phyloP scores from a whole-genome alignment of 2,329 filamentous ascomycete genomes.

The Zymoseptoria ardabiliae region DNA sequence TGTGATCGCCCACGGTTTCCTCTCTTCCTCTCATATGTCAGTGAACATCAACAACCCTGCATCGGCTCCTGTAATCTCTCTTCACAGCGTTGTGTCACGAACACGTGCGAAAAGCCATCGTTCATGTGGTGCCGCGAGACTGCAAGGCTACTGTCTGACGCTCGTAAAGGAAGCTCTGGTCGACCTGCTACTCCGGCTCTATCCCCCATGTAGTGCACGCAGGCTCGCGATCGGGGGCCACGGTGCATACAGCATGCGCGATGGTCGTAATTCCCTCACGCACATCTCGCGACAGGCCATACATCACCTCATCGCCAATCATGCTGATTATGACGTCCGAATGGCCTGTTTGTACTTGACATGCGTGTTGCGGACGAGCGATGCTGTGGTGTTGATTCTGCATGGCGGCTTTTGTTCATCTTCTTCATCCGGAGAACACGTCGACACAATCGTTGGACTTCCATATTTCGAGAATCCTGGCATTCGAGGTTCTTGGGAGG shows the following conservation, averaged over 20 bases:
- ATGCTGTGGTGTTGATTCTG: not conserved
- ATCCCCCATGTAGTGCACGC: not conserved
- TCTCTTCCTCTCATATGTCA: not conserved
- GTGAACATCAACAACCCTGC: not conserved
- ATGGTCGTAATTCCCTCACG: not conserved
- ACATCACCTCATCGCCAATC: not conserved
- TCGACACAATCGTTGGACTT: not conserved
- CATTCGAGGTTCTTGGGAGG: not conserved
- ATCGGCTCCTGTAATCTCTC: not conserved
- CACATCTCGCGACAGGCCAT: not conserved
- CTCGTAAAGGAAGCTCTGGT: not conserved
- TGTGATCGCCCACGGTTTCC: not conserved
- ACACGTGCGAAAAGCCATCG: not conserved
- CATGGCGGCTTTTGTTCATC: not conserved
- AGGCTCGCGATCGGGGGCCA: no score
- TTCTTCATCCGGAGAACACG: not conserved
- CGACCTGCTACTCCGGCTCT: no score
- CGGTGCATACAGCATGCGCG: no score
- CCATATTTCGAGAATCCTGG: not conserved
- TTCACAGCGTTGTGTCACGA: not conserved
- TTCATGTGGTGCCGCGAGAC: not conserved
- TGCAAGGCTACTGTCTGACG: not conserved
- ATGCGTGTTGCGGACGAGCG: not conserved
- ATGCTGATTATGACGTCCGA: not conserved
- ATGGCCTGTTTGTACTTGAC: not conserved